Conservation (phyloP, 176 grass and related monocot genomes). For the Coix lacrymajobi region DNA sequence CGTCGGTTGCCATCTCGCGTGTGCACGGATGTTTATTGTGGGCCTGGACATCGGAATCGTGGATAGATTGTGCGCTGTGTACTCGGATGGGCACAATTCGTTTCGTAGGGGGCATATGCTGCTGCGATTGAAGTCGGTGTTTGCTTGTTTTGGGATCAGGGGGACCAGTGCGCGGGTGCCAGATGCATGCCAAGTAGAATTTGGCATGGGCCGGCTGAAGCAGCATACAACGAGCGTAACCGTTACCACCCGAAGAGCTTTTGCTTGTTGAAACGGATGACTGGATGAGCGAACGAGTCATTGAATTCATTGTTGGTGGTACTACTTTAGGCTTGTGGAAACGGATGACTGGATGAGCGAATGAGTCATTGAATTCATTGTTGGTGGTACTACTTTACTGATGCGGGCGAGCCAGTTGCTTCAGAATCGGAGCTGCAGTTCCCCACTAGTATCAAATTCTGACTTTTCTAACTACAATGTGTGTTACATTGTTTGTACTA, state of each 20-base stretch:
- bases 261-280: not conserved
- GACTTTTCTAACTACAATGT: not conserved
- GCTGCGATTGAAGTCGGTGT: conserved; percentile 14
- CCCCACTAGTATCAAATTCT: not conserved
- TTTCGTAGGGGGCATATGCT: conserved; percentile 2
- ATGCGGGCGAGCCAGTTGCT: not conserved
- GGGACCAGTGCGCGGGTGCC: conserved; percentile 6
- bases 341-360: no score
- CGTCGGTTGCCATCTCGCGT: not conserved
- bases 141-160: conserved; percentile 22
- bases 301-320: conserved; percentile 1
- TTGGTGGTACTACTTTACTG: not conserved
- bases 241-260: conserved; percentile 2
- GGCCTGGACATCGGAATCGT: not conserved
- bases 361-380: no score
- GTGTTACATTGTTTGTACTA: not conserved
- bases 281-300: not conserved
- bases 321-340: no score
- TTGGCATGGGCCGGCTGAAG: not conserved
- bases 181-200: conserved; percentile 23
- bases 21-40: not conserved
- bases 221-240: conserved; percentile 9
- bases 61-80: conserved; percentile 1
- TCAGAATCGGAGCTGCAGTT: not conserved
- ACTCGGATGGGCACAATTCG: not conserved